Base-by-base conservation (phyloP, 1,139 yeast genomes). In the Geotrichum australiense region DNA sequence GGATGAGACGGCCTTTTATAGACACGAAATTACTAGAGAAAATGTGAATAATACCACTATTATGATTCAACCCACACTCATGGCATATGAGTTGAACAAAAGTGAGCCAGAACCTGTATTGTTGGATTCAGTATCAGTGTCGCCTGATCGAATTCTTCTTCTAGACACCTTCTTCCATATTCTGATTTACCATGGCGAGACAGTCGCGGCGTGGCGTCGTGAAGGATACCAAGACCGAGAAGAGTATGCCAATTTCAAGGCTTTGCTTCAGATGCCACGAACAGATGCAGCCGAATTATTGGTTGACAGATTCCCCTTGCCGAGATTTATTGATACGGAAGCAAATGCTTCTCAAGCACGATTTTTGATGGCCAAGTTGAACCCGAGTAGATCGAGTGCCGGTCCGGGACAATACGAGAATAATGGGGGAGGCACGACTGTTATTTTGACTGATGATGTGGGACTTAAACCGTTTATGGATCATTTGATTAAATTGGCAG, bases 391-490 rank as follows among this genome's bases (percentile, higher is more conserved):
- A 76, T 53, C 47, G 18, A 20, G 33, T 22, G 14, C 35, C 16
- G 34, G 45, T 22, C 64, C 70, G 45, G 70, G 70, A 39, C 64
- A 66, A 37, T 66, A 71, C 43, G 70, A 73, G 8, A 43, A 50
- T 25, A 26, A 21, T 24, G 31, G 31, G 4, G 70, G 70, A 44
- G 78, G 77, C 35, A 64, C 75, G 15, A 87, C 94, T 14, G 86
- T 86, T 54, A 96, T 89, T 35, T 77, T 89, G 60, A 89, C 97
- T 24, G 97, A 89, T 65, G 97, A 89, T 68, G 96, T 87, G 35
- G 79, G 91, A 38, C 72, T 87, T 61, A 94, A 87, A 68, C 86
- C 84, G 29, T 87, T 87, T 61, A 87, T 87, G 93, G 75, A 80
- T 46, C 95, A 86, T 65, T 74, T 87, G 58, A 89, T 84, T 59